Percentiles rank a stretch among this genome's conserved stretches.
phyloP scores from a whole-genome alignment of 169 alveolate genomes.

The Plasmodium vinckei region DNA sequence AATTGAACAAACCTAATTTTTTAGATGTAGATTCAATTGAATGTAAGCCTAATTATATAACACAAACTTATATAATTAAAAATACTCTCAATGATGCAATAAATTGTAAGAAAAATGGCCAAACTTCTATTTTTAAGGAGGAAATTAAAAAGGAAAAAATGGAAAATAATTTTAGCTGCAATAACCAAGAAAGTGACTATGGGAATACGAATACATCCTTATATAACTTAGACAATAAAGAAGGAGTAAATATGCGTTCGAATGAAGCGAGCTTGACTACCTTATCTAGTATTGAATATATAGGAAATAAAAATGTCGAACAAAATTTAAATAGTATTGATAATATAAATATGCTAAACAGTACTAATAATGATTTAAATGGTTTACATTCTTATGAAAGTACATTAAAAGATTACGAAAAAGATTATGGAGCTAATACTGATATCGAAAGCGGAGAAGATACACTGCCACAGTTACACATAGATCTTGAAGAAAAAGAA shows the following conservation, averaged over 20 bases:
- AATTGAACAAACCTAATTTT: not conserved
- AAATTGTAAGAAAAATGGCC: slow-evolving; percentile 6
- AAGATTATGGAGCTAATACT: not conserved
- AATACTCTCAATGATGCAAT: not conserved
- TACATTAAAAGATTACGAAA: not conserved
- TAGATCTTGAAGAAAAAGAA: too few relatives aligned
- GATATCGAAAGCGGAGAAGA: slow-evolving; percentile 1
- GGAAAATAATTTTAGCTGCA: too few relatives aligned
- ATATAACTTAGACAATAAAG: too few relatives aligned
- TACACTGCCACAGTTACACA: not conserved
- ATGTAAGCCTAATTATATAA: not conserved
- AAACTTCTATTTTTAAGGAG: slow-evolving; percentile 28
- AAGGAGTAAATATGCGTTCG: too few relatives aligned
- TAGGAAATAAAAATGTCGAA: too few relatives aligned
- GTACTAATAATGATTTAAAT: slow-evolving; percentile 3
- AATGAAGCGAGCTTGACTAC: too few relatives aligned
- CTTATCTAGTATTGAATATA: too few relatives aligned
- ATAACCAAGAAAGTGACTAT: too few relatives aligned
- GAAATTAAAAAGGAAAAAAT: not conserved
- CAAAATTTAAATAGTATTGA: not conserved
- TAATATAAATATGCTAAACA: slow-evolving; percentile 2
- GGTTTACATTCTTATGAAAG: not conserved
- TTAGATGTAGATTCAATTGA: slow-evolving; percentile 4
- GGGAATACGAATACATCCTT: too few relatives aligned
- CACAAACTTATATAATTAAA: not conserved